These are phyloP conservation scores for Coprinopsis sp. DNA, from an alignment of 768 basidiomycete species.

Conservation along the genomic window DNA sequence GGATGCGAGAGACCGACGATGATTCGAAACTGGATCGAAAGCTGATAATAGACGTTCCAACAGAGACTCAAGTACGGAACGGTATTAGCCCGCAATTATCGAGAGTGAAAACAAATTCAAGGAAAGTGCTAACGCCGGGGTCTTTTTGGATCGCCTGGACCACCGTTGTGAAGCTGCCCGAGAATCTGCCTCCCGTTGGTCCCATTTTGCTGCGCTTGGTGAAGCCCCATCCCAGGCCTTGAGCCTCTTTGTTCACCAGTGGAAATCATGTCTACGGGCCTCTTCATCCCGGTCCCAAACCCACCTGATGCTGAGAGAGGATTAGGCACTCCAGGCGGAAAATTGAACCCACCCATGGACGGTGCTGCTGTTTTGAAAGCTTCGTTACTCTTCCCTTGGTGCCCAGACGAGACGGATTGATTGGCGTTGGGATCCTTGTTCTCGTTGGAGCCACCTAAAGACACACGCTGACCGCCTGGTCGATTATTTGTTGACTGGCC, in stretches of 20 bases:
- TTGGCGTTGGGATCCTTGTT: constrained; percentile 9
- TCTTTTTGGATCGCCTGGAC: constrained; percentile 43
- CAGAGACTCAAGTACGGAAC: too few species aligned
- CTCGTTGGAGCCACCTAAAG: constrained; percentile 19
- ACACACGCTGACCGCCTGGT: constrained; percentile 8
- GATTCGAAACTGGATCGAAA: too few species aligned
- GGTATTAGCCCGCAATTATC: too few species aligned
- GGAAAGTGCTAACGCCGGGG: constrained; percentile 26
- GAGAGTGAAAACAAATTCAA: neutral
- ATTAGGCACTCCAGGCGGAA: constrained; percentile 35
- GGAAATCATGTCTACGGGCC: constrained; percentile 26
- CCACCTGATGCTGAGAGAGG: constrained; percentile 9
- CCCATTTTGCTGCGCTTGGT: constrained; percentile 22
- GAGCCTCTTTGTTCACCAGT: constrained; percentile 16
- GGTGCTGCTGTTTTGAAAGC: constrained; percentile 22
- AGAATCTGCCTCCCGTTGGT: constrained; percentile 26
- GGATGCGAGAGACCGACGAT: too few species aligned
- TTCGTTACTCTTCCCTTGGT: constrained; percentile 12
- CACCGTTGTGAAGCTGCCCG: constrained; percentile 32
- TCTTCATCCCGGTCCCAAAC: constrained; percentile 26
- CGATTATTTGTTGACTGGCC: constrained; percentile 17
- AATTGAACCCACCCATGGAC: constrained; percentile 47
- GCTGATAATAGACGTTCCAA: too few species aligned
- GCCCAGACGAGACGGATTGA: neutral
- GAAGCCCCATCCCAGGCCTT: constrained; percentile 37